A percentile compares a stretch with the other conserved stretches of the same genome.
Evolutionary conservation across 768 basidiomycete genomes (phyloP).

Genomic region (Pisolithus sp.): DNA sequence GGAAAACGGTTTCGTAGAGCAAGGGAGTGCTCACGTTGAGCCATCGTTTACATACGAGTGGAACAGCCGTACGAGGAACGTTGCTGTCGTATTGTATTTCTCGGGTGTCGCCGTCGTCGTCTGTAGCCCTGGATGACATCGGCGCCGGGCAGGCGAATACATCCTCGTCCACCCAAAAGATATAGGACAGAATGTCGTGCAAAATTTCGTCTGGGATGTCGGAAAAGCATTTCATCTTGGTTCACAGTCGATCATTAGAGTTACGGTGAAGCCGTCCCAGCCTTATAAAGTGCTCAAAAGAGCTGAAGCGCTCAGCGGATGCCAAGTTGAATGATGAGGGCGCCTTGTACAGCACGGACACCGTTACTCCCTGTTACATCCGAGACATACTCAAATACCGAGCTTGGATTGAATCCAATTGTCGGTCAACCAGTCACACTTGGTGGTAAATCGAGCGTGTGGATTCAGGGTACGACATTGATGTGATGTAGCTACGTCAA

Average conservation of each 20-base stretch:
- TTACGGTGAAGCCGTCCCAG: not conserved
- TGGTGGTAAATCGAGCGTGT: too few relatives aligned
- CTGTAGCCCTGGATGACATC: not conserved
- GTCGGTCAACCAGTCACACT: too few relatives aligned
- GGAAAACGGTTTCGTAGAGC: conserved; percentile 1
- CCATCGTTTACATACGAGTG: conserved; percentile 1
- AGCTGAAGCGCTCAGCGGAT: not conserved
- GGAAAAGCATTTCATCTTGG: not conserved
- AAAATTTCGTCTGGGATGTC: not conserved
- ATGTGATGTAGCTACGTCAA: too few relatives aligned
- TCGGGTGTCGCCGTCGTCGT: not conserved
- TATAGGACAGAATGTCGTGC: not conserved
- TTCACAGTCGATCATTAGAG: too few relatives aligned
- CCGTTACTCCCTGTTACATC: too few relatives aligned
- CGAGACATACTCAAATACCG: too few relatives aligned
- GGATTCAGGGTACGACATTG: too few relatives aligned
- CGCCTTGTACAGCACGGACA: not conserved
- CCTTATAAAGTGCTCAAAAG: not conserved
- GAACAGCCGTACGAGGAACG: not conserved
- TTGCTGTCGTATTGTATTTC: not conserved
- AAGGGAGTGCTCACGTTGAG: not conserved
- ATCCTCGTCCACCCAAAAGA: not conserved
- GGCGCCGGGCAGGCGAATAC: not conserved
- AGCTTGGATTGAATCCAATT: too few relatives aligned
- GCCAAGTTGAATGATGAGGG: too few relatives aligned